A percentile compares a stretch with the other conserved stretches of the same genome.
Evolutionary conservation across 2,329 filamentous ascomycete genomes (phyloP).

Genomic region (Purpureocillium lavendulum): DNA sequence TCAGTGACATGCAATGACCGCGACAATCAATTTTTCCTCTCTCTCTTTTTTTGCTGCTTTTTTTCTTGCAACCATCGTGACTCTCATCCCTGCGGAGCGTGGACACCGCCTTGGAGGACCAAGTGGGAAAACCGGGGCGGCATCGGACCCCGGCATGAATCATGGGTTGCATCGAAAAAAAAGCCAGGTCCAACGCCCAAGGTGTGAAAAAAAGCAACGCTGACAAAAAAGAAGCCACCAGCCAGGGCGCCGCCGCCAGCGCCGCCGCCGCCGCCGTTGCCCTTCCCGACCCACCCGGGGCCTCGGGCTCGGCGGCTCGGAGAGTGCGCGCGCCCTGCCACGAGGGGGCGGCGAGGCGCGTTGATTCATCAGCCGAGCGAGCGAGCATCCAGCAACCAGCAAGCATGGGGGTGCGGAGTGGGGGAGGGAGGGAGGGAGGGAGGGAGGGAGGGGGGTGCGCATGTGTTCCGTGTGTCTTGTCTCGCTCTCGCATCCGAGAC

Average conservation of each 20-base stretch:
- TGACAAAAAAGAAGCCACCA: neutral
- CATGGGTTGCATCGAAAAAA: neutral
- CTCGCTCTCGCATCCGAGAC: too few relatives aligned
- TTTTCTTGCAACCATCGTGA: neutral
- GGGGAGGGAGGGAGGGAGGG: too few relatives aligned
- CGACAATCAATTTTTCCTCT: too few relatives aligned
- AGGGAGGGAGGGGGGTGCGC: neutral
- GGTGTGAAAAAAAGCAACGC: neutral
- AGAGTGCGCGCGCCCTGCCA: neutral
- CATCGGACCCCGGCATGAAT: conserved; percentile 4
- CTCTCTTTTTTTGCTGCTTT: neutral
- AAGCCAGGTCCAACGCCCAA: too few relatives aligned
- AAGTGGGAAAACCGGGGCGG: conserved; percentile 4
- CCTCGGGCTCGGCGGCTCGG: conserved; percentile 3
- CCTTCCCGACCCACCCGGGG: too few relatives aligned
- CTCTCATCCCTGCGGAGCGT: neutral
- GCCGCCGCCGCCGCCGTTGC: too few relatives aligned
- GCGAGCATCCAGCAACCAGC: too few relatives aligned
- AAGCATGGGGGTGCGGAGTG: too few relatives aligned
- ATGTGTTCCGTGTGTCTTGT: too few relatives aligned
- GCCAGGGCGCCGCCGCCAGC: too few relatives aligned
- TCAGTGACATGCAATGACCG: neutral
- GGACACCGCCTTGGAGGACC: neutral
- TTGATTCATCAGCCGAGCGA: conserved; percentile 4
- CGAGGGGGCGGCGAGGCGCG: neutral